Base-by-base conservation (phyloP, 352 stramenopile species). In the Thalassiosira livingstoniorum region DNA sequence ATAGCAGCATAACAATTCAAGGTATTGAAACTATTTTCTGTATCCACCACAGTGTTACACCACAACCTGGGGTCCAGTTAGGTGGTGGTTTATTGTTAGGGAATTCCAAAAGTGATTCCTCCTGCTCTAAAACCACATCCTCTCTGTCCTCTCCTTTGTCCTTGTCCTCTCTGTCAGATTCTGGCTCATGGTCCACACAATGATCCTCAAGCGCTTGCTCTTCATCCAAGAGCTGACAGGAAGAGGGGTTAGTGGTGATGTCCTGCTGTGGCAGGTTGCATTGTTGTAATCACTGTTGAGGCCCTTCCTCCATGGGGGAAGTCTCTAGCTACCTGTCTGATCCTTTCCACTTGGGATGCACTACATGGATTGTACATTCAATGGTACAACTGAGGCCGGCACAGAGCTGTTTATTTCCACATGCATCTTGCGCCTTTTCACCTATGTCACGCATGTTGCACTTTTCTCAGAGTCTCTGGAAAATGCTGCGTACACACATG, bases 281-380 rank as follows among this genome's bases (percentile, higher is more conserved):
- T n/a, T n/a, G n/a, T n/a, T n/a, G n/a, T n/a, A n/a, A n/a, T n/a
- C n/a, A n/a, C n/a, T n/a, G n/a, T n/a, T n/a, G n/a, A n/a, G n/a
- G n/a, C n/a, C n/a, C n/a, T n/a, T n/a, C n/a, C n/a, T n/a, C n/a
- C n/a, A n/a, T n/a, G n/a, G n/a, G n/a, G n/a, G n/a, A n/a, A n/a
- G n/a, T n/a, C n/a, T n/a, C n/a, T n/a, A n/a, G n/a, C n/a, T n/a
- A n/a, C n/a, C n/a, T n/a, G n/a, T n/a, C 39, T 47, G 39, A 7
- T 18, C 15, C 39, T 47, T 15, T 47, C 66, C 66, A 75, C 1
- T 61, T 25, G 2, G 1, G 15, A 7, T 42, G 39, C 10, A 84
- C 60, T 0, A 72, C 64, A 51, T 89, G 83, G 5, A 89, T n/a
- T 4, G 73, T 53, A 7, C 83, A 78, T 55, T 89, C 83, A 60